Evolutionary conservation across 2,329 filamentous ascomycete species (phyloP).

Genomic region (Aureobasidium zeae): DNA sequence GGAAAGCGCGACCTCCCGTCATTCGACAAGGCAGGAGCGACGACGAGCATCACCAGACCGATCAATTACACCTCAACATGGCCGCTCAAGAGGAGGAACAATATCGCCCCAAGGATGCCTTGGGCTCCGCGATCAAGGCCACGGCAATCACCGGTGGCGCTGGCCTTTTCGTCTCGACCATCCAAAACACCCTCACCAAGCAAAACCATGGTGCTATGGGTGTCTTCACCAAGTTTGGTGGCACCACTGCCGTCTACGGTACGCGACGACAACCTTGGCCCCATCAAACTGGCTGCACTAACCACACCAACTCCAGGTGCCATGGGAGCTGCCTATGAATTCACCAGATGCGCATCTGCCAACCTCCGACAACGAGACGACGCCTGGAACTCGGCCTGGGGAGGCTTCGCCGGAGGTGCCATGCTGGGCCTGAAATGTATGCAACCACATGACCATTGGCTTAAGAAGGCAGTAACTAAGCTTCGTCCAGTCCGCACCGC

Average conservation of each 20-base stretch:
- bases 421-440: conserved; percentile 65
- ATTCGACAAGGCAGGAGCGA: conserved; percentile 1
- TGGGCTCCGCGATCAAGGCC: conserved; percentile 57
- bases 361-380: conserved; percentile 84
- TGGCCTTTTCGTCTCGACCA: conserved; percentile 63
- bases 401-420: conserved; percentile 66
- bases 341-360: conserved; percentile 65
- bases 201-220: conserved; percentile 73
- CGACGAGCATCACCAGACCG: conserved; percentile 5
- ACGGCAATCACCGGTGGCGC: conserved; percentile 55
- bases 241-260: conserved; percentile 62
- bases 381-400: conserved; percentile 61
- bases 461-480: conserved; percentile 19
- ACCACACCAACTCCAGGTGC: conserved; percentile 49
- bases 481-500: conserved; percentile 45
- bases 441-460: conserved; percentile 24
- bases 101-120: conserved; percentile 67
- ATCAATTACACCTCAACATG: not conserved
- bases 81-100: conserved; percentile 27
- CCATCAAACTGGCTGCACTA: not conserved
- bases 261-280: conserved; percentile 25
- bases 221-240: conserved; percentile 69
- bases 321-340: conserved; percentile 66
- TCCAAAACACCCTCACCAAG: conserved; percentile 80
- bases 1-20: conserved; percentile 13